Evolutionary conservation across 768 basidiomycete species (phyloP).

Genomic region (Galerina marginata): DNA sequence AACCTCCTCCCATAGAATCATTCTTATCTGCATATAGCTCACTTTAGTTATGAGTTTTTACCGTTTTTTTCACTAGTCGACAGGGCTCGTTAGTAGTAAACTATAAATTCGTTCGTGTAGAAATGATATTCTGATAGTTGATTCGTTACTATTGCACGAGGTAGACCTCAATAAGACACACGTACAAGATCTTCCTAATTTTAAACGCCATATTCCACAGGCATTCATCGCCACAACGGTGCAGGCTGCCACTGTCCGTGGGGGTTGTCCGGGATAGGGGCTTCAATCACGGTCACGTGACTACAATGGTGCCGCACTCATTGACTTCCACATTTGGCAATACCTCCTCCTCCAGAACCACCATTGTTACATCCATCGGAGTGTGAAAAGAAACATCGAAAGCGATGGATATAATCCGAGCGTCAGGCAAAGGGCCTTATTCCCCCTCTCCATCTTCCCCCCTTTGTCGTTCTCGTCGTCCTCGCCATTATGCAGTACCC

Average conservation of each 20-base stretch:
- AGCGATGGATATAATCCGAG: background rate
- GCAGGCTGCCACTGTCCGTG: too few relatives aligned
- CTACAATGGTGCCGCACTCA: background rate
- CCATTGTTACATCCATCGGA: background rate
- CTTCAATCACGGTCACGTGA: too few relatives aligned
- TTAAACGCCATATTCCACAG: too few relatives aligned
- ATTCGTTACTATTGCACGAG: too few relatives aligned
- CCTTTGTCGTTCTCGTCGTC: background rate
- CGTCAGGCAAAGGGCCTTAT: background rate
- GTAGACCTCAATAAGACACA: too few relatives aligned
- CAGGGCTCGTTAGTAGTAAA: too few relatives aligned
- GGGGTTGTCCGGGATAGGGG: too few relatives aligned
- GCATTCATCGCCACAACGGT: too few relatives aligned
- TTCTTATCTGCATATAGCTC: too few relatives aligned
- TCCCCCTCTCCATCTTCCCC: background rate
- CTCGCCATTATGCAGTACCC: conserved; percentile 21
- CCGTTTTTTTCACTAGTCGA: too few relatives aligned
- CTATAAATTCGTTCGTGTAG: background rate
- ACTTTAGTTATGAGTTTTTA: background rate
- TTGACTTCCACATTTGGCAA: background rate
- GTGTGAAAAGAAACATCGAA: background rate
- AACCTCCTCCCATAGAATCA: too few relatives aligned
- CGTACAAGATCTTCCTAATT: too few relatives aligned
- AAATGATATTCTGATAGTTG: background rate
- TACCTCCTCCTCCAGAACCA: background rate